Conservation (phyloP, 2,329 filamentous ascomycete species). For the Cordyceps fumosorosea region DNA sequence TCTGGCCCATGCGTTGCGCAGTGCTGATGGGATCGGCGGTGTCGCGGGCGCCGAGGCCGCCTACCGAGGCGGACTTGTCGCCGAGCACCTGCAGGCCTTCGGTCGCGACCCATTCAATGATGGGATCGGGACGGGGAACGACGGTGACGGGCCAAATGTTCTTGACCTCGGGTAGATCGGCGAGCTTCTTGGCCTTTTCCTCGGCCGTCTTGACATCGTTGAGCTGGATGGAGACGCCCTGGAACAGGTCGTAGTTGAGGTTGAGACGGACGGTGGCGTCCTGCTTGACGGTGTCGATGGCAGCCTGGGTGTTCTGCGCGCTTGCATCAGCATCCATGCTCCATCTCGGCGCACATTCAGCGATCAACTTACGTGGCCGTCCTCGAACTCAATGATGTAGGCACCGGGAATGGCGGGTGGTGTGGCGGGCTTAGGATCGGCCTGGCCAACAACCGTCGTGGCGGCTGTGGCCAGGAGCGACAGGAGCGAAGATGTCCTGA, state of each 20-base stretch:
- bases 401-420: conserved; percentile 35
- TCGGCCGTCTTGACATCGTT: conserved; percentile 39
- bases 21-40: conserved; percentile 25
- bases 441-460: conserved; percentile 17
- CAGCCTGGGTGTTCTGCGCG: conserved; percentile 29
- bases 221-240: conserved; percentile 47
- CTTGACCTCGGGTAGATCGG: conserved; percentile 38
- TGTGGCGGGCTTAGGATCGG: background rate
- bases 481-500: conserved; percentile 27
- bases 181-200: conserved; percentile 34
- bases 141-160: conserved; percentile 41
- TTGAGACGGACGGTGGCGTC: conserved; percentile 40
- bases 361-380: conserved; percentile 34
- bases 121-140: conserved; percentile 37
- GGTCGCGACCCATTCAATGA: conserved; percentile 38
- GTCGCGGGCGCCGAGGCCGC: conserved; percentile 10
- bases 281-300: conserved; percentile 31
- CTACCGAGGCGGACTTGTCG: background rate
- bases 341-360: background rate
- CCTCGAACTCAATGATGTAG: conserved; percentile 49
- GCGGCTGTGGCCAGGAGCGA: conserved; percentile 30
- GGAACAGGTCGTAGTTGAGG: conserved; percentile 46
- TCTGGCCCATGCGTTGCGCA: conserved; percentile 51
- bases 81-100: conserved; percentile 14
- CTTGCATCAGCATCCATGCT: background rate